These are phyloP conservation scores for Entomortierella parvispora DNA, from an alignment of 192 early-diverging fungal genomes.

Conservation along the genomic window DNA sequence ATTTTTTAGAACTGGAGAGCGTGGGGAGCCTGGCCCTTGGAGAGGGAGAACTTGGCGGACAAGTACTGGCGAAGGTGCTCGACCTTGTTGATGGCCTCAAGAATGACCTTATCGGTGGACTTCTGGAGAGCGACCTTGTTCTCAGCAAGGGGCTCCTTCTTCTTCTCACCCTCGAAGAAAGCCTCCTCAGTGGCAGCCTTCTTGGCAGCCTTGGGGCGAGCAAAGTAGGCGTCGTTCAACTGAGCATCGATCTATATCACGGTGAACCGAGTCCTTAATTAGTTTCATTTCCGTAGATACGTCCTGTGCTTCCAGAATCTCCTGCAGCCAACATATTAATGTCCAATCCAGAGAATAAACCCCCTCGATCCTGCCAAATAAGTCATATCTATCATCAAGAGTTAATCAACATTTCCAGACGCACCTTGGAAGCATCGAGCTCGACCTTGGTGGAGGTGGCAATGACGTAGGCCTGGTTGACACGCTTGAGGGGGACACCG, in stretches of 20 bases:
- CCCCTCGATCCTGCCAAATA: constrained; percentile 13
- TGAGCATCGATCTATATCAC: constrained; percentile 75
- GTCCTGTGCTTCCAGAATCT: too few relatives aligned
- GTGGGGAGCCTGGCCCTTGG: constrained; percentile 98
- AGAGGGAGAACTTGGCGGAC: constrained; percentile 85
- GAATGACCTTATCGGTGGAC: constrained; percentile 84
- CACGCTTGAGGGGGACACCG: constrained; percentile 97
- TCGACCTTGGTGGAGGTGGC: constrained; percentile 99
- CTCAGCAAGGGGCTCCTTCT: constrained; percentile 84
- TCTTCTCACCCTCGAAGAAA: constrained; percentile 82
- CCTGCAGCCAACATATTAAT: too few relatives aligned
- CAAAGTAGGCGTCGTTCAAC: constrained; percentile 97
- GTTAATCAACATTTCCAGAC: constrained; percentile 2
- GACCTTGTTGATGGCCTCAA: constrained; percentile 83
- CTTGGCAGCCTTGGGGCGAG: constrained; percentile 77
- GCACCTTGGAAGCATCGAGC: constrained; percentile 75
- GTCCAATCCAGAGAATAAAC: too few relatives aligned
- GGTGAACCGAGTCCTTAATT: background rate
- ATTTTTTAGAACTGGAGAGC: constrained; percentile 90
- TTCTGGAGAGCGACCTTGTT: constrained; percentile 91
- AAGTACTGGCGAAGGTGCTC: constrained; percentile 93
- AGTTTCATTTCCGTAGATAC: too few relatives aligned
- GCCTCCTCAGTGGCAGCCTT: constrained; percentile 87
- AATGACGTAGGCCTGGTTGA: constrained; percentile 99
- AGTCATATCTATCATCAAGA: too few relatives aligned